Conservation (phyloP, 2,329 filamentous ascomycete species). For the Venturiaceae sp. region DNA sequence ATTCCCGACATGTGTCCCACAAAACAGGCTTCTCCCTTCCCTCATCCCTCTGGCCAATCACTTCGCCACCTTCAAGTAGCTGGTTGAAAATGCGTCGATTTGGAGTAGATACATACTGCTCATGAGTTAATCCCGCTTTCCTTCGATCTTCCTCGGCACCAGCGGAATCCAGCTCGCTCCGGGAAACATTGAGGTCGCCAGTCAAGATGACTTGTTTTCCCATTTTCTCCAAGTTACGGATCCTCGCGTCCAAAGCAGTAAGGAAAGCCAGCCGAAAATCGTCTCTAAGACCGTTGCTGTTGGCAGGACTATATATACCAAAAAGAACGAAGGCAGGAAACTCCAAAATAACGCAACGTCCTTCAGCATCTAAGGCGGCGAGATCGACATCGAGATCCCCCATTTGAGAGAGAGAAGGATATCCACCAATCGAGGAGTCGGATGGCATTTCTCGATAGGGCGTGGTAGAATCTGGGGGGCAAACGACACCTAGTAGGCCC, state of each 20-base stretch:
- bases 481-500: conserved; percentile 77
- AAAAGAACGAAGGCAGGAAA: conserved; percentile 92
- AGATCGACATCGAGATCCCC: conserved; percentile 55
- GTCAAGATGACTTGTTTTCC: conserved; percentile 81
- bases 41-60: conserved; percentile 56
- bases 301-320: conserved; percentile 86
- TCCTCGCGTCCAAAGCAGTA: conserved; percentile 66
- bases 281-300: conserved; percentile 72
- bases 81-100: conserved; percentile 77
- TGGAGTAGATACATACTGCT: conserved; percentile 64
- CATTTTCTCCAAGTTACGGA: conserved; percentile 70
- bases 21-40: conserved; percentile 62
- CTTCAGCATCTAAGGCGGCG: conserved; percentile 73
- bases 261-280: conserved; percentile 77
- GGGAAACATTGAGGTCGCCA: conserved; percentile 78
- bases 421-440: conserved; percentile 77
- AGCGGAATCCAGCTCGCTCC: conserved; percentile 64
- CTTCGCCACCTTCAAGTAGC: conserved; percentile 63
- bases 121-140: conserved; percentile 57
- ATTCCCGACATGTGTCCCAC: conserved; percentile 74
- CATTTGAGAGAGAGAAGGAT: conserved; percentile 63
- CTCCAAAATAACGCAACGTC: conserved; percentile 81
- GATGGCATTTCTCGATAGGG: conserved; percentile 66
- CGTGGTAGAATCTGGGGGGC: conserved; percentile 58
- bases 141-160: conserved; percentile 61